Conservation (phyloP, 2,329 filamentous ascomycete species). For the Aspergillus pseudoglaucus region DNA sequence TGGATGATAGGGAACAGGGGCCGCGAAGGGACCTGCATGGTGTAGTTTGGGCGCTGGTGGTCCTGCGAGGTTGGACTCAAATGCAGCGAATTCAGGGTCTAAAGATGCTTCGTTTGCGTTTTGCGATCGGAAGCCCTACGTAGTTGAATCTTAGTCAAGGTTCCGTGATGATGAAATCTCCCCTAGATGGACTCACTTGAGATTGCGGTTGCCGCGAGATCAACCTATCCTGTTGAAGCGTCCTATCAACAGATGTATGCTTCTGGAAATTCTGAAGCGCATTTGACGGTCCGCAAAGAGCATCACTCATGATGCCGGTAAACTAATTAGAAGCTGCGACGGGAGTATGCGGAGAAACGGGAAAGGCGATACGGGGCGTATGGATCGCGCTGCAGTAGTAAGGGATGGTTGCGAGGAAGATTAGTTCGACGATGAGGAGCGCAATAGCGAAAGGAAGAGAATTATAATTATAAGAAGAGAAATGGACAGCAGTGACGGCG, state of each 20-base stretch:
- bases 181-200: conserved; percentile 41
- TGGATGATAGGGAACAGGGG: conserved; percentile 19
- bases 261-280: conserved; percentile 67
- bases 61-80: conserved; percentile 44
- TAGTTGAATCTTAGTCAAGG: conserved; percentile 7
- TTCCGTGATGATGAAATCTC: neutral
- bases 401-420: neutral
- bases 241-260: conserved; percentile 61
- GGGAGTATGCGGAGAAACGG: neutral
- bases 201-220: conserved; percentile 47
- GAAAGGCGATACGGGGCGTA: neutral
- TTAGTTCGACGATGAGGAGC: neutral
- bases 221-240: conserved; percentile 66
- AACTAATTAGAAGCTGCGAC: neutral
- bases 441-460: neutral
- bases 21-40: conserved; percentile 25
- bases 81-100: conserved; percentile 64
- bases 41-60: conserved; percentile 32
- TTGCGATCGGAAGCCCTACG: conserved; percentile 57
- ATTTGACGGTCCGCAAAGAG: conserved; percentile 68
- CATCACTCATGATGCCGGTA: conserved; percentile 53
- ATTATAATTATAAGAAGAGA: neutral
- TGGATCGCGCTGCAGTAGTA: neutral
- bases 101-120: conserved; percentile 49
- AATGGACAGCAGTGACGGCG: neutral